Percentiles rank a stretch among this genome's conserved stretches.
Conservation (phyloP, 345 rosid genomes). For the Bruguiera sexangula region DNA sequence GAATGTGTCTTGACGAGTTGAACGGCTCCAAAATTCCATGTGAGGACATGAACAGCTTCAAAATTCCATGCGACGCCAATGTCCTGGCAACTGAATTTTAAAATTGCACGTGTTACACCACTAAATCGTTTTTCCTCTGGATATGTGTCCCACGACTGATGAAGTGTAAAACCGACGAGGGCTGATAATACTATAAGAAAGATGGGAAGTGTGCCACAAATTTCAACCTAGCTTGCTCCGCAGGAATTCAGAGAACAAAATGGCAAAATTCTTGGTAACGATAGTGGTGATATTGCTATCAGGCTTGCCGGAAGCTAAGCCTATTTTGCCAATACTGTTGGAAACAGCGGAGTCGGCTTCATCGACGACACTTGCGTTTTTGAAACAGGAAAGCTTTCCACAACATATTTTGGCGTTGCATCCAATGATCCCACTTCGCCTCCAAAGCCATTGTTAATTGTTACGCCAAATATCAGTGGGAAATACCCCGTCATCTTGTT, state of each 20-base stretch:
- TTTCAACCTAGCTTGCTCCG: too few species aligned
- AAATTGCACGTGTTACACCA: too few species aligned
- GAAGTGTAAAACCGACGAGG: too few species aligned
- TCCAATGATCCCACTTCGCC: constrained; percentile 9
- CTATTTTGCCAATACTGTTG: not conserved
- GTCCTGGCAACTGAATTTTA: too few species aligned
- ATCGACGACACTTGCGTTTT: not conserved
- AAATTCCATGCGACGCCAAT: too few species aligned
- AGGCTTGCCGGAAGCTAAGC: not conserved
- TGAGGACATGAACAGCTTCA: too few species aligned
- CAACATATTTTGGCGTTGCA: not conserved
- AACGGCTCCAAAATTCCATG: too few species aligned
- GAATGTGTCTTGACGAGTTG: too few species aligned
- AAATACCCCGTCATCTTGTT: constrained; percentile 37
- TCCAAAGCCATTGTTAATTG: constrained; percentile 31
- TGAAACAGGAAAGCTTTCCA: not conserved
- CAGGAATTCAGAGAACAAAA: not conserved
- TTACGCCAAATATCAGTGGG: constrained; percentile 25
- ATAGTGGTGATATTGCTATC: not conserved
- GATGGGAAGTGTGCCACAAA: too few species aligned
- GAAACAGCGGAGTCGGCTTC: not conserved
- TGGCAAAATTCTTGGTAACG: not conserved
- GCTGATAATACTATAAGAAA: too few species aligned
- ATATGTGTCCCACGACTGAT: too few species aligned
- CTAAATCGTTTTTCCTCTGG: too few species aligned